phyloP scores from a whole-genome alignment of 164 flowering plant genomes.

The Santalum album region DNA sequence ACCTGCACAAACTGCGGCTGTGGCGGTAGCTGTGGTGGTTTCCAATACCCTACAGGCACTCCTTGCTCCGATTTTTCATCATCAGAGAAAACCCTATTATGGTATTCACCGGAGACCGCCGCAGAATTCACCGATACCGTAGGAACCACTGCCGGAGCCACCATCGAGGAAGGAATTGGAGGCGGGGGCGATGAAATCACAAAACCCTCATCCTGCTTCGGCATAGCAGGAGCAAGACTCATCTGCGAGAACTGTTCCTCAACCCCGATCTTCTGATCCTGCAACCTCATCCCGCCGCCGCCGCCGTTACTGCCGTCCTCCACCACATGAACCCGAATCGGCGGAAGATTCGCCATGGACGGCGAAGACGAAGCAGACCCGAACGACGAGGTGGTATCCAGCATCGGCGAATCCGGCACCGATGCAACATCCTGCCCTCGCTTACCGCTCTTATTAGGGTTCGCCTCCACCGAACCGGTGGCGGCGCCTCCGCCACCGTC shows the following conservation, averaged over 20 bases:
- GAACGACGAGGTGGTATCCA: conserved; percentile 71
- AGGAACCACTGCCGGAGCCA: conserved; percentile 6
- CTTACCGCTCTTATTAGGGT: conserved; percentile 17
- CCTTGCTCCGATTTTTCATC: conserved; percentile 84
- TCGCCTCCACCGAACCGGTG: too few relatives aligned
- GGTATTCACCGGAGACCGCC: conserved; percentile 27
- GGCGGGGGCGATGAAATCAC: conserved; percentile 30
- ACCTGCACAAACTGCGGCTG: conserved; percentile 5
- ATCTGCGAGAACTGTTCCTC: conserved; percentile 71
- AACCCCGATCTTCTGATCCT: conserved; percentile 40
- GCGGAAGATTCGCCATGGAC: conserved; percentile 59
- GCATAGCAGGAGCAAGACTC: conserved; percentile 21
- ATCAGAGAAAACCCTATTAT: conserved; percentile 47
- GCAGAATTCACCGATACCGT: conserved; percentile 11
- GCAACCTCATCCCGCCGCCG: conserved; percentile 8
- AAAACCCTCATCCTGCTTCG: conserved; percentile 43
- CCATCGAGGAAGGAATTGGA: conserved; percentile 19
- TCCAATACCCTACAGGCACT: conserved; percentile 31
- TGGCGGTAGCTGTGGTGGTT: conserved; percentile 20
- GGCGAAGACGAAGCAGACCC: conserved; percentile 73
- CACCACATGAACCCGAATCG: conserved; percentile 58
- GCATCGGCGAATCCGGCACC: conserved; percentile 74
- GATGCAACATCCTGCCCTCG: conserved; percentile 47
- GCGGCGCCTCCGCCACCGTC: conserved; percentile 8
- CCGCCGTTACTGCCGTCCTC: conserved; percentile 14